Conservation (phyloP, 768 basidiomycete species). For the Trametes cubensis region DNA sequence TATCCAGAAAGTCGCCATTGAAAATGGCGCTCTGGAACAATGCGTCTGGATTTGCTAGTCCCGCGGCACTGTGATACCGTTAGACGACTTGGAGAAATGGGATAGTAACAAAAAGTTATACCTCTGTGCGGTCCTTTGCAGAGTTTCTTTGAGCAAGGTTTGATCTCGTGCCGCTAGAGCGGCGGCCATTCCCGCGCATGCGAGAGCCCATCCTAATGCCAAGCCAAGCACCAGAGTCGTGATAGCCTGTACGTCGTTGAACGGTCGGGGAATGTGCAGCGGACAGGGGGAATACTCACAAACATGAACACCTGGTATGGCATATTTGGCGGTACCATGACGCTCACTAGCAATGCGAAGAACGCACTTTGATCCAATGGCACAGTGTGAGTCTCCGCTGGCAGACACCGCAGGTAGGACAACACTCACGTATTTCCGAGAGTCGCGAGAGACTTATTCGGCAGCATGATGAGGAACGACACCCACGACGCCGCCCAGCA, state of each 20-base stretch:
- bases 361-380: constrained; percentile 39
- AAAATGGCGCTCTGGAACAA: constrained; percentile 47
- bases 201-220: constrained; percentile 56
- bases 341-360: constrained; percentile 44
- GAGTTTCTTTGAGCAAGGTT: constrained; percentile 34
- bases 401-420: background rate
- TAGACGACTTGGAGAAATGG: background rate
- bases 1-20: constrained; percentile 52
- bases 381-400: background rate
- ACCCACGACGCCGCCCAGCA: constrained; percentile 47
- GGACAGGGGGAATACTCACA: constrained; percentile 34
- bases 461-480: constrained; percentile 43
- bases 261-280: background rate
- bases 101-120: constrained; percentile 18
- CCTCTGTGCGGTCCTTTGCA: constrained; percentile 38
- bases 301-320: constrained; percentile 53
- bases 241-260: constrained; percentile 32
- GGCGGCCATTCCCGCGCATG: constrained; percentile 55
- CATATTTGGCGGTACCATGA: constrained; percentile 52
- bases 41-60: constrained; percentile 43
- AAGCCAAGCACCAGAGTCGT: constrained; percentile 51
- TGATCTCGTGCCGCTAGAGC: constrained; percentile 43
- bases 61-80: constrained; percentile 32
- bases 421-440: constrained; percentile 47
- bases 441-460: constrained; percentile 39